Evolutionary conservation across 2,329 filamentous ascomycete genomes (phyloP).

Genomic region (Trichoderma sp.): DNA sequence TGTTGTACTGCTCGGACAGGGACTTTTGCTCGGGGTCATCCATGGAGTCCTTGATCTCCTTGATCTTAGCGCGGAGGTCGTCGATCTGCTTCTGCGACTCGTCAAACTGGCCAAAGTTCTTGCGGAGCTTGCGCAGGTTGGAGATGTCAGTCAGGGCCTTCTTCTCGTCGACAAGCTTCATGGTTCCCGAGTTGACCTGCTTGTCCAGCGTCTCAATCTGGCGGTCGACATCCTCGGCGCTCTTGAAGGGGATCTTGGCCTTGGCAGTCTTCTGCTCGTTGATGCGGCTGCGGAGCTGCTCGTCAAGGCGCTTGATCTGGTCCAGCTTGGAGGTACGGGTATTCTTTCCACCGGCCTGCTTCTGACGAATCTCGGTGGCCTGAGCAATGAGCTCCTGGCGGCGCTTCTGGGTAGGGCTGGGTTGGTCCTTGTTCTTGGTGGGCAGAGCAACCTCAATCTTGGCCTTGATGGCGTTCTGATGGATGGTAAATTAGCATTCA

Average conservation of each 20-base stretch:
- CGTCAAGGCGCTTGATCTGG: slow-evolving; percentile 88
- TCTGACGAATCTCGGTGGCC: slow-evolving; percentile 76
- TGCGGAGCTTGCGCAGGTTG: slow-evolving; percentile 80
- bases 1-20: slow-evolving; percentile 79
- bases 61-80: slow-evolving; percentile 80
- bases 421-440: slow-evolving; percentile 71
- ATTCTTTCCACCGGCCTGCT: slow-evolving; percentile 85
- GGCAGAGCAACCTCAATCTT: slow-evolving; percentile 83
- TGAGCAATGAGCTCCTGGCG: slow-evolving; percentile 81
- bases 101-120: slow-evolving; percentile 84
- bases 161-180: slow-evolving; percentile 97
- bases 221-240: slow-evolving; percentile 78
- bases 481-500: background rate
- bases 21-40: slow-evolving; percentile 91
- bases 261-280: slow-evolving; percentile 83
- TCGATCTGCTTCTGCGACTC: slow-evolving; percentile 85
- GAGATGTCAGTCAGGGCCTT: slow-evolving; percentile 84
- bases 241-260: slow-evolving; percentile 80
- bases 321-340: slow-evolving; percentile 75
- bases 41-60: slow-evolving; percentile 81
- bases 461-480: slow-evolving; percentile 79
- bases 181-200: slow-evolving; percentile 81
- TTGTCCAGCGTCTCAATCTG: slow-evolving; percentile 78
- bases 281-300: slow-evolving; percentile 80
- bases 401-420: slow-evolving; percentile 75